Percentiles rank a stretch among this genome's conserved stretches.
phyloP scores from a whole-genome alignment of 768 basidiomycete genomes.

The Boletus barrowsii region DNA sequence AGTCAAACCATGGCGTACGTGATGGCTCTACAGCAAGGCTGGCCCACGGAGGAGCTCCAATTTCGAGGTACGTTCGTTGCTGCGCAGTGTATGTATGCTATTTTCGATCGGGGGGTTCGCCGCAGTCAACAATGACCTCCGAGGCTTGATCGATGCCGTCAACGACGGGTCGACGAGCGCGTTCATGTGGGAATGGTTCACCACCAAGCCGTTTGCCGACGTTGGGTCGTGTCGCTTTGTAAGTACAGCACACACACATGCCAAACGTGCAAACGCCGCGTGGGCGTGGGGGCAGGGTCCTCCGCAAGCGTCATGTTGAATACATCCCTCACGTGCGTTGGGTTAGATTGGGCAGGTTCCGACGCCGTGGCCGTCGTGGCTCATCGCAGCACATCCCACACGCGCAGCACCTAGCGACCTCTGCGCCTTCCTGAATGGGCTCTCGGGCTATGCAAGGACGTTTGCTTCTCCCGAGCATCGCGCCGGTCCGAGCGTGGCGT shows the following conservation, averaged over 20 bases:
- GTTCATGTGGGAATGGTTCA: slow-evolving; percentile 97
- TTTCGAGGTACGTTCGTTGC: slow-evolving; percentile 59
- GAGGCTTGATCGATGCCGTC: slow-evolving; percentile 78
- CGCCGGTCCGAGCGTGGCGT: slow-evolving; percentile 60
- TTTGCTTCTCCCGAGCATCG: slow-evolving; percentile 65
- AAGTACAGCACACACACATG: slow-evolving; percentile 33
- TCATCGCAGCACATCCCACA: slow-evolving; percentile 81
- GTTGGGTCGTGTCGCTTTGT: slow-evolving; percentile 81
- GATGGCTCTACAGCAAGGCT: slow-evolving; percentile 86
- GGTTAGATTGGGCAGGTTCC: slow-evolving; percentile 75
- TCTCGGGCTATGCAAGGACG: slow-evolving; percentile 61
- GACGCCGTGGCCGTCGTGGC: slow-evolving; percentile 97
- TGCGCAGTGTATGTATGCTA: neutral
- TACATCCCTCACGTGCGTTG: neutral
- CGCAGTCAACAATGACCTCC: slow-evolving; percentile 78
- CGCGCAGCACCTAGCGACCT: slow-evolving; percentile 53
- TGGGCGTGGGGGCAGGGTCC: too few relatives aligned
- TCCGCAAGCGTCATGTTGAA: too few relatives aligned
- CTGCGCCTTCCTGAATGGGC: slow-evolving; percentile 54
- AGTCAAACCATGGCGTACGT: slow-evolving; percentile 96
- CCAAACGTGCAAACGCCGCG: neutral
- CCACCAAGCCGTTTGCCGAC: slow-evolving; percentile 77
- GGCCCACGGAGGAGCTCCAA: slow-evolving; percentile 60
- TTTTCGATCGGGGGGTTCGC: neutral
- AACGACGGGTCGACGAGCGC: slow-evolving; percentile 86